These are phyloP conservation scores for Sabuloglossum arenarium DNA, from an alignment of 495 filamentous ascomycete genomes.

Conservation along the genomic window DNA sequence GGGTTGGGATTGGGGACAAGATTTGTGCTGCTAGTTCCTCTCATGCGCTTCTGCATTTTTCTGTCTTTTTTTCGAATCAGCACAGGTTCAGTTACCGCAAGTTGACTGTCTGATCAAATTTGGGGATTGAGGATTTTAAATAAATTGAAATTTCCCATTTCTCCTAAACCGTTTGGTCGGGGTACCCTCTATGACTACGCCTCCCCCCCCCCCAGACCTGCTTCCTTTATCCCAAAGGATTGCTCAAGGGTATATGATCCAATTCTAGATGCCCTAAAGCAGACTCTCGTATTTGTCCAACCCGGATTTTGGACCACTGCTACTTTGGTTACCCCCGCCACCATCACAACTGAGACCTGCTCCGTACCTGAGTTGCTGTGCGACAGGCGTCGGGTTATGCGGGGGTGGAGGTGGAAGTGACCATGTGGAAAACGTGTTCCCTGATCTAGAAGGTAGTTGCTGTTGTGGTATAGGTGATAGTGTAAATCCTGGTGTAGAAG, in stretches of 20 bases:
- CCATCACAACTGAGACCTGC: neutral
- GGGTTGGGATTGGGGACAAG: too few relatives aligned
- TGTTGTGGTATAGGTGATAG: neutral
- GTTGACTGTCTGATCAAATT: too few relatives aligned
- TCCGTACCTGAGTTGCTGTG: neutral
- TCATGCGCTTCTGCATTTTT: too few relatives aligned
- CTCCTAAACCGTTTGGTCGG: too few relatives aligned
- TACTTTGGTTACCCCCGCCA: neutral
- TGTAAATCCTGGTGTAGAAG: neutral
- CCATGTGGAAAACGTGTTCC: neutral
- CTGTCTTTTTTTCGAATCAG: too few relatives aligned
- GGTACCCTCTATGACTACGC: too few relatives aligned
- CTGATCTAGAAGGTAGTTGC: neutral
- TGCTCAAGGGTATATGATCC: neutral
- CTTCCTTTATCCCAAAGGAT: too few relatives aligned
- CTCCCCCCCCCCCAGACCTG: too few relatives aligned
- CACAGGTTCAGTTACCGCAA: too few relatives aligned
- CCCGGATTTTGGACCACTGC: neutral
- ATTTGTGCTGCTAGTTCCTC: too few relatives aligned
- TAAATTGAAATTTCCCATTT: too few relatives aligned
- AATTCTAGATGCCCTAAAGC: neutral
- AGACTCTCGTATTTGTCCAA: slow-evolving; percentile 7
- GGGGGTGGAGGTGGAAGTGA: neutral
- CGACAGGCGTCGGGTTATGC: neutral
- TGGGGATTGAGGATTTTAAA: too few relatives aligned